Evolutionary conservation across 805 yeast genomes (phyloP).

Genomic region (Candida patagonica): DNA sequence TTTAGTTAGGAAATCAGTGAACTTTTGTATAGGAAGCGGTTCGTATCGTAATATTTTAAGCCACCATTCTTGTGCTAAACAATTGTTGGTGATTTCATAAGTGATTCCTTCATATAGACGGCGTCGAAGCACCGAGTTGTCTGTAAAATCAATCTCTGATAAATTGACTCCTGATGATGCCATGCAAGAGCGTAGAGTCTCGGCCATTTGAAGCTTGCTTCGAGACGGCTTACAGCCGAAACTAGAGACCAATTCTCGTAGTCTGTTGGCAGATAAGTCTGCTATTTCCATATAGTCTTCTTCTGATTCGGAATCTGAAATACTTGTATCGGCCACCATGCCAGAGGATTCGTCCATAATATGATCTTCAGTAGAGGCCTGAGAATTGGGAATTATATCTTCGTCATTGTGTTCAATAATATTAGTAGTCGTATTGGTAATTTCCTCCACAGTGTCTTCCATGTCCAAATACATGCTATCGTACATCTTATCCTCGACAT

Average conservation of each 20-base stretch:
- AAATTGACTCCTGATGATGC: neutral
- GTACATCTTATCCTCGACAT: no score
- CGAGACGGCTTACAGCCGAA: constrained; percentile 12
- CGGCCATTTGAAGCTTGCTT: constrained; percentile 8
- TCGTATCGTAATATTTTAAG: constrained; percentile 7
- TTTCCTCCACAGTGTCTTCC: no score
- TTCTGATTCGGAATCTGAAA: no score
- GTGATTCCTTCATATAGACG: constrained; percentile 7
- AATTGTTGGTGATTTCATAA: constrained; percentile 5
- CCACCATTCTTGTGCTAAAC: constrained; percentile 12
- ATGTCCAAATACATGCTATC: no score
- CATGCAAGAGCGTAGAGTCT: constrained; percentile 5
- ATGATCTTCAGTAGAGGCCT: no score
- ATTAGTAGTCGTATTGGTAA: no score
- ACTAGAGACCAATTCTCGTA: constrained; percentile 1
- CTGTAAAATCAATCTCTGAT: neutral
- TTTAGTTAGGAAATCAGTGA: constrained; percentile 5
- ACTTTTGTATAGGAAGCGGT: constrained; percentile 8
- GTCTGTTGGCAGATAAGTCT: constrained; percentile 1
- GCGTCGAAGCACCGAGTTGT: neutral
- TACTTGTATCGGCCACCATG: no score
- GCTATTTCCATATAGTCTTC: no score
- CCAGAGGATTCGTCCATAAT: no score
- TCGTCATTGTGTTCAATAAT: no score
- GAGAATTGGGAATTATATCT: no score